Base-by-base conservation (phyloP, 306 rosid species). In the Sophora flavescens region DNA sequence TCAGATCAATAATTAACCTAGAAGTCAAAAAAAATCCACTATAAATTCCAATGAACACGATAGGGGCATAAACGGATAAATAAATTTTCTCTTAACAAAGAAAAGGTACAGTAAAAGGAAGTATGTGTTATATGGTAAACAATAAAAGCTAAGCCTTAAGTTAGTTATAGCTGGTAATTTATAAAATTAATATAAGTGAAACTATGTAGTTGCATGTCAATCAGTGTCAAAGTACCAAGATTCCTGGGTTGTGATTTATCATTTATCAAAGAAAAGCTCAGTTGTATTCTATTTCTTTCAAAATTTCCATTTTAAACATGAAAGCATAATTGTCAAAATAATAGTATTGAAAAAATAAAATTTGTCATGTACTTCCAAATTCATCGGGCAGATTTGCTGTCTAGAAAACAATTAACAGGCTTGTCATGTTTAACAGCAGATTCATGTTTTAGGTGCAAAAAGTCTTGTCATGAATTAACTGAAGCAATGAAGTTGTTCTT, bases 1-100 rank as follows among this genome's bases (percentile, higher is more conserved):
- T 59, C 71, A 68, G 35, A 81, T 15, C 78, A 80, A 48, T 58
- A 66, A 62, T 47, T 66, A 84, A 80, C 30, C 36, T 51, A 70
- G 53, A 76, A 53, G 44, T 82, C 80, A 73, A 35, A 73, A 73
- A 68, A 53, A 38, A 6, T 30, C 47, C 32, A 63, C 61, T 6
- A 52, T 52, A 70, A 68, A 28, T 35, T 73, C 67, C 75, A 60
- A 61, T 44, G 10, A 76, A 76, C 75, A 50, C 12, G 9, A 53
- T 44, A 10, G 14, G 33, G 42, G 13, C 44, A 51, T 9, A 16
- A 17, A 44, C 6, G 42, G 8, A 30, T 54, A 50, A 75, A 68
- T 18, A 68, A 76, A 51, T 58, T 7, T 63, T 47, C 14, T 48
- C 76, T 39, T 7, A 4, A 18, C 69, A 57, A 36, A 32, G 18